These are phyloP conservation scores for Geosiphon pyriformis DNA, from an alignment of 192 early-diverging fungal genomes.

Conservation along the genomic window DNA sequence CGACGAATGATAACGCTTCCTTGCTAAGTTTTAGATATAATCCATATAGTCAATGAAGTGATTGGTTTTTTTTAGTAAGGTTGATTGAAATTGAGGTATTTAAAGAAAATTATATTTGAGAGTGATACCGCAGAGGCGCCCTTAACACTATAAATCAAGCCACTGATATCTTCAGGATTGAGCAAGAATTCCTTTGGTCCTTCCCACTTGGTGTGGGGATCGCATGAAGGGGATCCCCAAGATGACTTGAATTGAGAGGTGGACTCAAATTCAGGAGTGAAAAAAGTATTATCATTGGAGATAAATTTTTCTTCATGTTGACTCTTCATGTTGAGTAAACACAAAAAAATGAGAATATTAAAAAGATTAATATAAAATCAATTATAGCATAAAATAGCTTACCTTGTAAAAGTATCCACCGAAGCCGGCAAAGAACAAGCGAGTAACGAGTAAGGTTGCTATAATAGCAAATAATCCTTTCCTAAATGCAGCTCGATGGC, in stretches of 20 bases:
- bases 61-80: background rate
- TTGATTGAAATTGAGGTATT: background rate
- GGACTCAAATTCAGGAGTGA: no score
- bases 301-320: background rate
- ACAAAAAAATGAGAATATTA: background rate
- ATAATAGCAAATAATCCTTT: background rate
- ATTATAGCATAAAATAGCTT: background rate
- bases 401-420: background rate
- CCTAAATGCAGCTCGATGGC: background rate
- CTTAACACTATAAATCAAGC: conserved; percentile 20
- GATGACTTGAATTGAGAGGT: no score
- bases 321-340: background rate
- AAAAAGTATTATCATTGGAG: no score
- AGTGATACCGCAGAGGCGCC: conserved; percentile 5
- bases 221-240: background rate
- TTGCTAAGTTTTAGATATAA: background rate
- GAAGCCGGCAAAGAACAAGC: background rate
- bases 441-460: background rate
- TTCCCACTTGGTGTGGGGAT: background rate
- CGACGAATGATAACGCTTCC: conserved; percentile 25
- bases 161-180: conserved; percentile 3
- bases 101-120: background rate
- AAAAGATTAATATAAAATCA: background rate
- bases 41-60: background rate
- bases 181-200: conserved; percentile 16